A percentile compares a stretch with the other conserved stretches of the same genome.
These are phyloP conservation scores for Barbarea vulgaris DNA, from an alignment of 345 rosid species.

Conservation along the genomic window DNA sequence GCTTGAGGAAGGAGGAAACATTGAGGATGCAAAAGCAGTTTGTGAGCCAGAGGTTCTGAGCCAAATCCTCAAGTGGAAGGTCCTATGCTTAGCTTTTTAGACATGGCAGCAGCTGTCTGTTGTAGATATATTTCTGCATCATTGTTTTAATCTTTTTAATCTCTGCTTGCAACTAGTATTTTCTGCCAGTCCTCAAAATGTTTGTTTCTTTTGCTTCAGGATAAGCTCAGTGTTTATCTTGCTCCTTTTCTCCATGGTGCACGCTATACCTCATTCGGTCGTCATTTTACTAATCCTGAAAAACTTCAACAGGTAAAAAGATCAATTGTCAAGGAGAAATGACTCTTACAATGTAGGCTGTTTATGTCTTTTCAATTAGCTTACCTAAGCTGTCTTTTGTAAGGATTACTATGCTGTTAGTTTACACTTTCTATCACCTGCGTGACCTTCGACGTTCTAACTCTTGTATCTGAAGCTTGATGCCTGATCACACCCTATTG, in stretches of 20 bases:
- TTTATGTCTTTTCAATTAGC: neutral
- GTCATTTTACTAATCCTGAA: constrained; percentile 88
- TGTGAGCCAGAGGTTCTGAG: constrained; percentile 72
- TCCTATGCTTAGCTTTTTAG: constrained; percentile 35
- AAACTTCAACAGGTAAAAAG: constrained; percentile 76
- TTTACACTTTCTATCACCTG: constrained; percentile 21
- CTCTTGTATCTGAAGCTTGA: constrained; percentile 15
- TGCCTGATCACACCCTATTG: constrained; percentile 19
- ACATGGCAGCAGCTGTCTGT: constrained; percentile 8
- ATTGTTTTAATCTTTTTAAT: neutral
- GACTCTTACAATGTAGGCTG: constrained; percentile 9
- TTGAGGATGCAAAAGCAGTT: constrained; percentile 88
- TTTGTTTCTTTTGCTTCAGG: constrained; percentile 52
- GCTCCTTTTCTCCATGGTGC: constrained; percentile 80
- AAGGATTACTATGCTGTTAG: constrained; percentile 20
- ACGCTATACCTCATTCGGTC: constrained; percentile 92
- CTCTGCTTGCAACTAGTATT: constrained; percentile 10
- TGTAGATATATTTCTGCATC: neutral
- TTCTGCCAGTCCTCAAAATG: constrained; percentile 5
- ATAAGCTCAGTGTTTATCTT: constrained; percentile 76
- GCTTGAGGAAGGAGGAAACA: constrained; percentile 62
- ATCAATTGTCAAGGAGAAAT: constrained; percentile 19
- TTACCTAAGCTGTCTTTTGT: constrained; percentile 13
- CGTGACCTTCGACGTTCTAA: constrained; percentile 11
- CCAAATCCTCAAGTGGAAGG: constrained; percentile 92